These are phyloP conservation scores for Fusarium longipes DNA, from an alignment of 2,329 filamentous ascomycete genomes.

Conservation along the genomic window DNA sequence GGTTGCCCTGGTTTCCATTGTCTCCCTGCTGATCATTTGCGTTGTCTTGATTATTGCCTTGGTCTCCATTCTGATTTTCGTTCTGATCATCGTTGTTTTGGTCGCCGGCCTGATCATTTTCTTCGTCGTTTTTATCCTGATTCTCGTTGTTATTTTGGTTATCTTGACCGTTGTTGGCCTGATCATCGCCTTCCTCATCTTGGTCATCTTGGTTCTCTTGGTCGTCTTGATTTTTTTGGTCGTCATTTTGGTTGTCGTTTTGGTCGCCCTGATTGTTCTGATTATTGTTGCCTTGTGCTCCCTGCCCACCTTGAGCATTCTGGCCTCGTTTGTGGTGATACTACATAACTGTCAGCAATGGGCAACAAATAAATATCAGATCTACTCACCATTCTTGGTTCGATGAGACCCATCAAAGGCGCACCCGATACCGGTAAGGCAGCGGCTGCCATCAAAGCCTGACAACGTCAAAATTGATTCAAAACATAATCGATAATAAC, in stretches of 20 bases:
- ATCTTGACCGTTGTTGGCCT: neutral
- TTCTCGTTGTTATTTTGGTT: neutral
- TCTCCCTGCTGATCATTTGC: too few relatives aligned
- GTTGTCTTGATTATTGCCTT: neutral
- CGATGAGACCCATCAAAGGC: constrained; percentile 19
- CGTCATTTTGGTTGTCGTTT: neutral
- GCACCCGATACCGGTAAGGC: constrained; percentile 12
- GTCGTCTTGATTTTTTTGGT: neutral
- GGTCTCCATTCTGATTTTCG: neutral
- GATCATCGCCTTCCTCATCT: neutral
- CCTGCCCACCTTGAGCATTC: neutral
- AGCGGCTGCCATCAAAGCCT: constrained; percentile 28
- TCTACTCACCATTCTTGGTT: constrained; percentile 2
- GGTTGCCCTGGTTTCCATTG: neutral
- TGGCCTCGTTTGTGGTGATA: neutral
- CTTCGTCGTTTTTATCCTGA: neutral
- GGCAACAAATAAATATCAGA: accelerated
- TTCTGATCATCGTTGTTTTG: neutral
- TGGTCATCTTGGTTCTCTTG: neutral
- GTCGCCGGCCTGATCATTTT: neutral
- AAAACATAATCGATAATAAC: accelerated
- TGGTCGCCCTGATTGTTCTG: neutral
- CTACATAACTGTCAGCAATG: neutral
- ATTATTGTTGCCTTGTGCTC: neutral
- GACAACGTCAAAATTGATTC: accelerated